phyloP scores from a whole-genome alignment of 164 flowering plant species.

The Magnolia kwangsiensis region DNA sequence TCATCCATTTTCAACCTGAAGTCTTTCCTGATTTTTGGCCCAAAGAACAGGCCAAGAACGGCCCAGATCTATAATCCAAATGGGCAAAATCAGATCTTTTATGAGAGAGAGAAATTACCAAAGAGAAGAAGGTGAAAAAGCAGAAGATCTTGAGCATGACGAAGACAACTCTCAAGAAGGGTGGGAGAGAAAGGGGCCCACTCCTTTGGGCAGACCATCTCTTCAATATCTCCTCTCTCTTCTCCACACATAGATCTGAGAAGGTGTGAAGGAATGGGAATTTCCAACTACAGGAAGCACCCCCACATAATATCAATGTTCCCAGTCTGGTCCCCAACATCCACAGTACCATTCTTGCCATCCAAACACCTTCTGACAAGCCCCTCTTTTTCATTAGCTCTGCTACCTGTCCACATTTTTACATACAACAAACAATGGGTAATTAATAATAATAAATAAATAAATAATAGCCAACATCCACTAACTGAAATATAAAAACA shows the following conservation, averaged over 20 bases:
- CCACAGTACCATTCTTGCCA: slow-evolving; percentile 7
- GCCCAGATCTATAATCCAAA: no score
- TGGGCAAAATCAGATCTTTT: no score
- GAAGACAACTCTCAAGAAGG: slow-evolving; percentile 9
- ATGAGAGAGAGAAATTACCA: slow-evolving; percentile 2
- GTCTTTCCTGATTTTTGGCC: no score
- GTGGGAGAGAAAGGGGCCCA: background rate
- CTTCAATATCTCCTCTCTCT: slow-evolving; percentile 12
- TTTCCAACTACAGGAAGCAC: slow-evolving; percentile 1
- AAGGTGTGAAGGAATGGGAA: slow-evolving; percentile 16
- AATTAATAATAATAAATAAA: no score
- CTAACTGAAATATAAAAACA: no score
- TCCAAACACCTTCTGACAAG: background rate
- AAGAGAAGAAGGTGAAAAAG: slow-evolving; percentile 11
- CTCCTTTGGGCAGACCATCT: slow-evolving; percentile 7
- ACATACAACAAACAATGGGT: background rate
- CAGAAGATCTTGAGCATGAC: slow-evolving; percentile 13
- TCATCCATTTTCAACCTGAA: no score
- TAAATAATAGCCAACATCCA: background rate
- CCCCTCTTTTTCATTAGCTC: slow-evolving; percentile 9
- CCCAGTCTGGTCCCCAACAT: slow-evolving; percentile 15
- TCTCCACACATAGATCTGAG: slow-evolving; percentile 10
- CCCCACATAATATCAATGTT: slow-evolving; percentile 11
- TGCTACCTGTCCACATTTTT: slow-evolving; percentile 9
- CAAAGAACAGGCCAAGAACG: no score